A percentile compares a stretch with the other conserved stretches of the same genome.
phyloP scores from a whole-genome alignment of 345 rosid species.

The Salix caprea region DNA sequence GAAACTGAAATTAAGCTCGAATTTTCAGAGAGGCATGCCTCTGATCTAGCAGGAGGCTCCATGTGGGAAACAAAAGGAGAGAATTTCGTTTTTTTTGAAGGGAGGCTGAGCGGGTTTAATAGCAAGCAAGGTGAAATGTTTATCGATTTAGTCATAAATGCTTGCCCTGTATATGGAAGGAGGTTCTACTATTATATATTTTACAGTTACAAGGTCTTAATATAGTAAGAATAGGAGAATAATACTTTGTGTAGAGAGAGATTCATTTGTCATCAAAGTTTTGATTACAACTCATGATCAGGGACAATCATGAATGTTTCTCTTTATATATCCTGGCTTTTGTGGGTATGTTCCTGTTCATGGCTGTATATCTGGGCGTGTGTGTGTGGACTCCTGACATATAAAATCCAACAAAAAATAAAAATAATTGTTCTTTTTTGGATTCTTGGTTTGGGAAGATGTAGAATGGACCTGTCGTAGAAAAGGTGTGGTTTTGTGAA shows the following conservation, averaged over 20 bases:
- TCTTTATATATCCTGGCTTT: conserved; percentile 8
- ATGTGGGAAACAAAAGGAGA: conserved; percentile 4
- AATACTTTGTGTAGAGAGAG: conserved; percentile 4
- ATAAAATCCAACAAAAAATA: conserved; percentile 15
- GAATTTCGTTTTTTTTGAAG: neutral
- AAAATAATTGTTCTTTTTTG: conserved; percentile 7
- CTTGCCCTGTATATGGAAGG: conserved; percentile 1
- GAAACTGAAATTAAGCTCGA: conserved; percentile 34
- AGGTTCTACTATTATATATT: conserved; percentile 12
- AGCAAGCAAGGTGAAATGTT: conserved; percentile 23
- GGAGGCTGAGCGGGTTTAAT: conserved; percentile 21
- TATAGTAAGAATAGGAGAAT: conserved; percentile 14
- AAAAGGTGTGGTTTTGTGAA: conserved; percentile 12
- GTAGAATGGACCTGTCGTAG: conserved; percentile 19
- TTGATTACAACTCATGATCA: conserved; percentile 18
- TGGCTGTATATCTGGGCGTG: neutral
- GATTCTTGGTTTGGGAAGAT: conserved; percentile 9
- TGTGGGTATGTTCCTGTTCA: neutral
- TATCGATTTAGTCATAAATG: conserved; percentile 20
- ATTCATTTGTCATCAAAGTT: conserved; percentile 6
- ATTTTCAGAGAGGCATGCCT: conserved; percentile 30
- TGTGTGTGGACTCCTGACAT: neutral
- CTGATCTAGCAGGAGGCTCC: conserved; percentile 40
- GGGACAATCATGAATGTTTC: neutral
- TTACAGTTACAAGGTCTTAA: conserved; percentile 37